These are phyloP conservation scores for Podaxis sp. DNA, from an alignment of 768 basidiomycete genomes.

Conservation along the genomic window DNA sequence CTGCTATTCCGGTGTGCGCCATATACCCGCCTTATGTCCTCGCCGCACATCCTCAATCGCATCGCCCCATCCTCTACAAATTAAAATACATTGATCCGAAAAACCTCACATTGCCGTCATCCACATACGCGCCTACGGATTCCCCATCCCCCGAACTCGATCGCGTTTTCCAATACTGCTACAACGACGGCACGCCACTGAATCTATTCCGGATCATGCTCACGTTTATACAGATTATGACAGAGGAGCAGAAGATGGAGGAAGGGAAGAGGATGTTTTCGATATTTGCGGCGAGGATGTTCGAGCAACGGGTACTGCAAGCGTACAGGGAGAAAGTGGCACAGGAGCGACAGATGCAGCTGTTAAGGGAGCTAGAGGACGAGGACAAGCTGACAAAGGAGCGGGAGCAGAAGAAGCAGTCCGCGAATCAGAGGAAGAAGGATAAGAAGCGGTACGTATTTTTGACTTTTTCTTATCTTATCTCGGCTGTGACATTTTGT, in stretches of 20 bases:
- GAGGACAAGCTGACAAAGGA: constrained; percentile 88
- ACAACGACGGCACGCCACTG: constrained; percentile 3
- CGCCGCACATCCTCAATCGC: background rate
- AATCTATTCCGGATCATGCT: constrained; percentile 10
- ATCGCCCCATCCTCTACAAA: background rate
- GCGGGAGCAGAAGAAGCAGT: constrained; percentile 90
- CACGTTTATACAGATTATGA: constrained; percentile 58
- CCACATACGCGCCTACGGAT: background rate
- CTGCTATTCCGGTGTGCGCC: background rate
- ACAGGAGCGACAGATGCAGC: constrained; percentile 90
- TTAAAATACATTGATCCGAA: background rate
- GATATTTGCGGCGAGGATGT: constrained; percentile 99
- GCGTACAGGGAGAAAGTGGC: constrained; percentile 97
- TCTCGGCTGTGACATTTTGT: too few species aligned
- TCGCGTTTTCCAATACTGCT: background rate
- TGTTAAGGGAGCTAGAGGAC: constrained; percentile 93
- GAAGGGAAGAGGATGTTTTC: constrained; percentile 99
- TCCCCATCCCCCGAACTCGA: background rate
- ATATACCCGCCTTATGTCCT: constrained; percentile 23
- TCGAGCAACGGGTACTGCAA: constrained; percentile 96
- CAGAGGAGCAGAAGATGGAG: constrained; percentile 98
- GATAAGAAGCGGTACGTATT: constrained; percentile 79
- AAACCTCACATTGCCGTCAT: background rate
- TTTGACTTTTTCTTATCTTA: constrained; percentile 11
- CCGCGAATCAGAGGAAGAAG: constrained; percentile 99